phyloP scores from a whole-genome alignment of 208 protist species.

The Trypanosoma cruzi region DNA sequence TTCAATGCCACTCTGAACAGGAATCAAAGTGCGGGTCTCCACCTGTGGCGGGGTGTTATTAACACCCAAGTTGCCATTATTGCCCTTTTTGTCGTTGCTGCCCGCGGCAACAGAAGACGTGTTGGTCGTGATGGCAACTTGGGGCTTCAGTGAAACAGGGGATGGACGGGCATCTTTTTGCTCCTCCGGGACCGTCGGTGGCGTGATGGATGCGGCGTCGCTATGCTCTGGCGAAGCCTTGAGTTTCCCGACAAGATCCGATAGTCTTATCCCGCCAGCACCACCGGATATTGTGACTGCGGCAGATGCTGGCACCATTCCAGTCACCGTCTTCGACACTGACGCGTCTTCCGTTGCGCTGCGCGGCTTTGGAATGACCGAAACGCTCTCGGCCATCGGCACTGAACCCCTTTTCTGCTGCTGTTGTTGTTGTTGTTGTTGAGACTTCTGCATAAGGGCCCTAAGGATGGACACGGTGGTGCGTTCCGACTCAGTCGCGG shows the following conservation, averaged over 20 bases:
- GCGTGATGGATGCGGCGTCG: constrained; percentile 2
- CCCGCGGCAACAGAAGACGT: neutral
- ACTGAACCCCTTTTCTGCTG: constrained; percentile 9
- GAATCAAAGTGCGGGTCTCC: neutral
- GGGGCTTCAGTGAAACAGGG: neutral
- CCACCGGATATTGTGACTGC: constrained; percentile 14
- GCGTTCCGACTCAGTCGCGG: constrained; percentile 6
- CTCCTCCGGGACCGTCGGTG: constrained; percentile 13
- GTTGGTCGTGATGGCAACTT: neutral
- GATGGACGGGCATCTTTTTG: neutral
- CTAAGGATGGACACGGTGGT: constrained; percentile 8
- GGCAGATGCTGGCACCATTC: constrained; percentile 2
- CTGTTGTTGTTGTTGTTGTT: constrained; percentile 22
- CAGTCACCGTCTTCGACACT: constrained; percentile 6
- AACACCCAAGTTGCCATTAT: neutral
- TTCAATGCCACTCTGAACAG: neutral
- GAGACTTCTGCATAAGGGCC: constrained; percentile 5
- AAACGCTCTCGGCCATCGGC: neutral
- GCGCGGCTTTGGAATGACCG: constrained; percentile 48
- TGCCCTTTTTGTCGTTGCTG: neutral
- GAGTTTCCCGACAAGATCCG: constrained; percentile 33
- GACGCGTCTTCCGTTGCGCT: constrained; percentile 34
- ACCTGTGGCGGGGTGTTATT: neutral
- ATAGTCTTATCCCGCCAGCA: constrained; percentile 7
- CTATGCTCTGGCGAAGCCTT: constrained; percentile 19